Base-by-base conservation (phyloP, 108 stramenopile species). In the Epithemia pelagica region DNA sequence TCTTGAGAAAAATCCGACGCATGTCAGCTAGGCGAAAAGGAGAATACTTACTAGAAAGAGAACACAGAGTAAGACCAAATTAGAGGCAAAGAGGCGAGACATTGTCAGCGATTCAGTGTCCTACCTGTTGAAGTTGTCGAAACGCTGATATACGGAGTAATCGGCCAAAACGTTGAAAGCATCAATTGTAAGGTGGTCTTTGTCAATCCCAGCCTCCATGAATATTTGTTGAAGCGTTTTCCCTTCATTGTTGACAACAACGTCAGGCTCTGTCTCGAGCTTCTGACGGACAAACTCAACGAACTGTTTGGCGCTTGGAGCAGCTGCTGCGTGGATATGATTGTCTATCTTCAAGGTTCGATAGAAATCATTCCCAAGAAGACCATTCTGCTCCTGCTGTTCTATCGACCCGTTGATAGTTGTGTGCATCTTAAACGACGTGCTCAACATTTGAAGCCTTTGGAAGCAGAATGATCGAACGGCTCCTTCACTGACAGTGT, bases 101-200 rank as follows among this genome's bases (percentile, higher is more conserved):
- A n/a, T n/a, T n/a, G 37, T 10, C 37, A 46, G 15, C 15, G 37
- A 46, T 46, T 10, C 37, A 15, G 37, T 46, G 5, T 5, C 37
- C 15, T 46, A 46, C 37, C 81, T 70, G 80, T 99, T 99, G 80
- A 99, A 99, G 59, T 99, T 96, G 73, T 99, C 99, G 78, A 99
- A 99, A 32, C 98, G 78, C 58, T 98, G 97, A 78, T 98, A 99
- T 23, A 92, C 89, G 18, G 94, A 96, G 74, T 98, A 97, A 82
- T 97, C 97, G 28, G 99, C 98, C 66, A 99, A 81, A 60, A 99
- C 99, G 76, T 97, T 90, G 67, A 99, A 96, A 20, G 98, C 99
- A 76, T 99, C 98, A 60, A 99, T 98, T 26, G 95, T 96, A 67
- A 99, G 75, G 71, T 99, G 96, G 63, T 99, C 97, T 28, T 95